phyloP scores from a whole-genome alignment of 1,284 basidiomycete genomes.

The Heterobasidion irregulare region DNA sequence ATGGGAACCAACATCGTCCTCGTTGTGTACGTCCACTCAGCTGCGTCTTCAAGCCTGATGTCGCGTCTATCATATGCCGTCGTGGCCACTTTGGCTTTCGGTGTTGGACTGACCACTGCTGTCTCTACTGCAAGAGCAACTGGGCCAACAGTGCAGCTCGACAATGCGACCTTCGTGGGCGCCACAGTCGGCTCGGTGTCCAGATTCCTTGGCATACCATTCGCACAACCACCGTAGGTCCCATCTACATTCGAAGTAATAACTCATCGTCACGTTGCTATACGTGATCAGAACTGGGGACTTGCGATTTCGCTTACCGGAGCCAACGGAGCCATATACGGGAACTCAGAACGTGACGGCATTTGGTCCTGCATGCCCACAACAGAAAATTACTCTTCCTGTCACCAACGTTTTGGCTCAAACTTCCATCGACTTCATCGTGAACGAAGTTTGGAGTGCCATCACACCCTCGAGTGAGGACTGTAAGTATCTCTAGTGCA shows the following conservation, averaged over 20 bases:
- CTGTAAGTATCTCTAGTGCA: conserved; percentile 7
- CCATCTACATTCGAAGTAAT: not conserved
- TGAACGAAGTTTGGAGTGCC: not conserved
- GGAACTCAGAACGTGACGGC: conserved; percentile 17
- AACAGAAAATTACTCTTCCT: conserved; percentile 17
- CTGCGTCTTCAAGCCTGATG: not conserved
- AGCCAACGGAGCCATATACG: conserved; percentile 21
- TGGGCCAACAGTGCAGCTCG: not conserved
- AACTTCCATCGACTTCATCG: not conserved
- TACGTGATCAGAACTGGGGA: conserved; percentile 7
- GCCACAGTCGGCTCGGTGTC: not conserved
- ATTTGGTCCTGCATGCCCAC: conserved; percentile 28
- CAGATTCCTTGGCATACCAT: conserved; percentile 13
- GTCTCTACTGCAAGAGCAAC: not conserved
- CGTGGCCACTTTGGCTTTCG: not conserved
- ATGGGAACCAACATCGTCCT: no score
- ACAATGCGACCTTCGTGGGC: conserved; percentile 5
- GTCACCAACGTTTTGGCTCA: not conserved
- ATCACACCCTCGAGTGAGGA: conserved; percentile 11
- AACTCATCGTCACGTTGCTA: not conserved
- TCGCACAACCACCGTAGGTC: conserved; percentile 13
- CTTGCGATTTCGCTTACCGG: conserved; percentile 27
- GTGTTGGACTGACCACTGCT: not conserved
- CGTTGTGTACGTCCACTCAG: no score
- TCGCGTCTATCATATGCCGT: not conserved